phyloP scores from a whole-genome alignment of 2,329 filamentous ascomycete genomes.

The Ophiosphaerella herpotricha region DNA sequence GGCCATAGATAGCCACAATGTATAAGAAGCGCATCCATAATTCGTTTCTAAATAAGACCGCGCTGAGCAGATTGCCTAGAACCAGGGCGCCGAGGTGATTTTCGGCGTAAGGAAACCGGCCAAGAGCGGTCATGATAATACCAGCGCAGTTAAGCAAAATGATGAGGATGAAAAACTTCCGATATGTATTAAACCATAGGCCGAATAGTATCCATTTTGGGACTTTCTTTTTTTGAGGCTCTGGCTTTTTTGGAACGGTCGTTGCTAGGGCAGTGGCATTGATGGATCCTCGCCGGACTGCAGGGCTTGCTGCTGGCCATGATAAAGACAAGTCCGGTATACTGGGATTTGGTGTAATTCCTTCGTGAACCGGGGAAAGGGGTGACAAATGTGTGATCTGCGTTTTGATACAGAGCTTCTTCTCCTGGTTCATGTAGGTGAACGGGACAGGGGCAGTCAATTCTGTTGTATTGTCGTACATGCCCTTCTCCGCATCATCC shows the following conservation, averaged over 20 bases:
- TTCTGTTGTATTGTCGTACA: slow-evolving; percentile 31
- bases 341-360: slow-evolving; percentile 39
- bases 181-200: slow-evolving; percentile 45
- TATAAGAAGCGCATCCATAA: slow-evolving; percentile 41
- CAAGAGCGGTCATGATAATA: slow-evolving; percentile 35
- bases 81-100: slow-evolving; percentile 41
- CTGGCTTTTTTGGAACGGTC: slow-evolving; percentile 20
- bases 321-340: slow-evolving; percentile 38
- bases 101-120: slow-evolving; percentile 36
- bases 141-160: slow-evolving; percentile 35
- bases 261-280: slow-evolving; percentile 22
- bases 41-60: slow-evolving; percentile 41
- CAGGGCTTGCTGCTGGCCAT: slow-evolving; percentile 15
- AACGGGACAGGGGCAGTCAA: slow-evolving; percentile 30
- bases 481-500: slow-evolving; percentile 41
- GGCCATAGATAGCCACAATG: slow-evolving; percentile 36
- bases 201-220: slow-evolving; percentile 37
- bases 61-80: slow-evolving; percentile 37
- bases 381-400: slow-evolving; percentile 20
- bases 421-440: slow-evolving; percentile 30
- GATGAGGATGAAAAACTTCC: slow-evolving; percentile 42
- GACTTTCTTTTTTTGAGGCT: slow-evolving; percentile 25
- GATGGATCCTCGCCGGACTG: slow-evolving; percentile 12
- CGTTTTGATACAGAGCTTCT: slow-evolving; percentile 9
- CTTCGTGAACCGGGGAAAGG: slow-evolving; percentile 38